Conservation (phyloP, 768 basidiomycete species). For the Naganishia randhawae region DNA sequence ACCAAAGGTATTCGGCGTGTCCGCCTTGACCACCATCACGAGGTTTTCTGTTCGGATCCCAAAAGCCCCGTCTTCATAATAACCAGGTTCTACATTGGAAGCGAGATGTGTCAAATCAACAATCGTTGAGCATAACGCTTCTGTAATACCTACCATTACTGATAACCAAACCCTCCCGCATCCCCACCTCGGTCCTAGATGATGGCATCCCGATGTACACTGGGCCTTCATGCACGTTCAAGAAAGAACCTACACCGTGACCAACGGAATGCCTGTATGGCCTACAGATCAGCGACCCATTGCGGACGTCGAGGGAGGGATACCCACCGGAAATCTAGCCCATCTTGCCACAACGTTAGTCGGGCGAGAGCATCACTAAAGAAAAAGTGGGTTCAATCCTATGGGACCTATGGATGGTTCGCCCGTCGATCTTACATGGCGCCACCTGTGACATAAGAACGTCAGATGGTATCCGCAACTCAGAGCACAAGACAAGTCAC, state of each 20-base stretch:
- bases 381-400: not conserved
- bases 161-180: slow-evolving; percentile 74
- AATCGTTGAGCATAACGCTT: not conserved
- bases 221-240: slow-evolving; percentile 89
- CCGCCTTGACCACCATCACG: slow-evolving; percentile 66
- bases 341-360: slow-evolving; percentile 43
- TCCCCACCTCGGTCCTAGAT: slow-evolving; percentile 1
- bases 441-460: not conserved
- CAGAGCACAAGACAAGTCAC: not conserved
- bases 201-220: slow-evolving; percentile 16
- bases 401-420: not conserved
- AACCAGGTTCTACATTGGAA: slow-evolving; percentile 68
- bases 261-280: slow-evolving; percentile 76
- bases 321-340: slow-evolving; percentile 39
- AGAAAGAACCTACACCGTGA: slow-evolving; percentile 88
- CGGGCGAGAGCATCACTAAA: slow-evolving; percentile 30
- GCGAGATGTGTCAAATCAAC: not conserved
- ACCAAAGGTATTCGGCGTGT: slow-evolving; percentile 75
- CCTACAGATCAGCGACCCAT: not conserved
- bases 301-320: not conserved
- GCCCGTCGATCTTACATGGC: not conserved
- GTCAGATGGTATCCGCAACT: not conserved
- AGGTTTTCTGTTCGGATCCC: slow-evolving; percentile 93
- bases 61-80: slow-evolving; percentile 82
- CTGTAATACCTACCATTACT: slow-evolving; percentile 64